Conservation (phyloP, 352 stramenopile species). For the Phytophthora rubi region DNA sequence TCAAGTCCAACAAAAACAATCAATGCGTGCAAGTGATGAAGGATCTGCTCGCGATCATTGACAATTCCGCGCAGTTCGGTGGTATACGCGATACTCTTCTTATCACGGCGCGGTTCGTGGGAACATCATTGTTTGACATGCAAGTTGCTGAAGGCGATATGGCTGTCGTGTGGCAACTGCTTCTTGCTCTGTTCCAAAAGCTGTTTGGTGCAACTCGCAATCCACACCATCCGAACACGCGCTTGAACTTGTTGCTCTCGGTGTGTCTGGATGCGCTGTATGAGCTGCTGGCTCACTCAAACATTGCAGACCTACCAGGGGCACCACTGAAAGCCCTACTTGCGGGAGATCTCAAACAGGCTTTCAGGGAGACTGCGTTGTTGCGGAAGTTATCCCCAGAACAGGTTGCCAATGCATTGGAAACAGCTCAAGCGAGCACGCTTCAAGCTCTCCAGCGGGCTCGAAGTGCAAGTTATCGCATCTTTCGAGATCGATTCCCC, state of each 20-base stretch:
- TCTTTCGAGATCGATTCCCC: constrained; percentile 35
- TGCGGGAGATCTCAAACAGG: constrained; percentile 21
- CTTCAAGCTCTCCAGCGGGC: constrained; percentile 15
- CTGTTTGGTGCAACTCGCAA: constrained; percentile 41
- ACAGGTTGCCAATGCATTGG: constrained; percentile 19
- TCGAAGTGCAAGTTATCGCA: constrained; percentile 5
- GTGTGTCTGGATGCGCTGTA: constrained; percentile 54
- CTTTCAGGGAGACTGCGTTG: constrained; percentile 29
- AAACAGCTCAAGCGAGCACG: constrained; percentile 17
- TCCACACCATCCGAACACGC: constrained; percentile 15
- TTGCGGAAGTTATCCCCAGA: constrained; percentile 26
- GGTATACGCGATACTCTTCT: constrained; percentile 19
- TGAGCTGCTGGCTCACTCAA: constrained; percentile 53
- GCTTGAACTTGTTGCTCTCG: constrained; percentile 35
- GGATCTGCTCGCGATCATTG: constrained; percentile 46
- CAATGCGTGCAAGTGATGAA: constrained; percentile 62
- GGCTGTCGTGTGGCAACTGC: constrained; percentile 49
- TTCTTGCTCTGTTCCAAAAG: constrained; percentile 45
- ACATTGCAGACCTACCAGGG: constrained; percentile 31
- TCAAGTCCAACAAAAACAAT: constrained; percentile 67
- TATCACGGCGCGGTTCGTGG: constrained; percentile 47
- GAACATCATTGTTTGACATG: constrained; percentile 49
- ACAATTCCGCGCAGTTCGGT: constrained; percentile 4
- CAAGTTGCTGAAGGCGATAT: constrained; percentile 50
- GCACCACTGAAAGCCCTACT: constrained; percentile 22